Conservation (phyloP, 2,329 filamentous ascomycete genomes). For the Sphaerulina vaccinii region DNA sequence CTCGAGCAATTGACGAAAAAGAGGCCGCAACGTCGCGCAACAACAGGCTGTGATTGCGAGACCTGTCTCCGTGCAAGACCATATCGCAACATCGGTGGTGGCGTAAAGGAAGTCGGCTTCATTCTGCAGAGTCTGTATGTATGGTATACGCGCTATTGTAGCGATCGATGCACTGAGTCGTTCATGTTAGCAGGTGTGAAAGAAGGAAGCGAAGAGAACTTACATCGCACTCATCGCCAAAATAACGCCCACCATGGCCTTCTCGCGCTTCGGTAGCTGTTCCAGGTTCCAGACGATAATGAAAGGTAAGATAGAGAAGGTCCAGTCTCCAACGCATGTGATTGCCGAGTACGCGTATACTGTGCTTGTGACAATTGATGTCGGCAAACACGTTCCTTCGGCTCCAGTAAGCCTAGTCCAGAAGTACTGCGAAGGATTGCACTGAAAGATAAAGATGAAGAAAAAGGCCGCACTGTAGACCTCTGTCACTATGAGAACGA, state of each 20-base stretch:
- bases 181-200: neutral
- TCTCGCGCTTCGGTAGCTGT: slow-evolving; percentile 29
- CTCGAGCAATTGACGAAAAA: slow-evolving; percentile 14
- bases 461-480: slow-evolving; percentile 21
- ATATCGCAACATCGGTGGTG: slow-evolving; percentile 21
- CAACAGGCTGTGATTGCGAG: slow-evolving; percentile 20
- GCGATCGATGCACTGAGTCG: slow-evolving; percentile 19
- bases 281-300: slow-evolving; percentile 35
- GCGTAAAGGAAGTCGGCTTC: slow-evolving; percentile 20
- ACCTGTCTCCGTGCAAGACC: slow-evolving; percentile 20
- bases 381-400: slow-evolving; percentile 14
- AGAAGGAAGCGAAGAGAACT: neutral
- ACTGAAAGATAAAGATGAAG: slow-evolving; percentile 24
- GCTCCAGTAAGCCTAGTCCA: slow-evolving; percentile 20
- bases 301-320: slow-evolving; percentile 31
- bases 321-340: slow-evolving; percentile 22
- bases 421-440: slow-evolving; percentile 20
- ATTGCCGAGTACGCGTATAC: slow-evolving; percentile 24
- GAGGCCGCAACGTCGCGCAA: slow-evolving; percentile 18
- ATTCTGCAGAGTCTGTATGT: slow-evolving; percentile 16
- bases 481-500: slow-evolving; percentile 18
- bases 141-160: slow-evolving; percentile 21
- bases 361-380: slow-evolving; percentile 7
- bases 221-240: slow-evolving; percentile 35
- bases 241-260: slow-evolving; percentile 34